Conservation (phyloP, 2,329 filamentous ascomycete genomes). For the Plectosphaerella sp. region DNA sequence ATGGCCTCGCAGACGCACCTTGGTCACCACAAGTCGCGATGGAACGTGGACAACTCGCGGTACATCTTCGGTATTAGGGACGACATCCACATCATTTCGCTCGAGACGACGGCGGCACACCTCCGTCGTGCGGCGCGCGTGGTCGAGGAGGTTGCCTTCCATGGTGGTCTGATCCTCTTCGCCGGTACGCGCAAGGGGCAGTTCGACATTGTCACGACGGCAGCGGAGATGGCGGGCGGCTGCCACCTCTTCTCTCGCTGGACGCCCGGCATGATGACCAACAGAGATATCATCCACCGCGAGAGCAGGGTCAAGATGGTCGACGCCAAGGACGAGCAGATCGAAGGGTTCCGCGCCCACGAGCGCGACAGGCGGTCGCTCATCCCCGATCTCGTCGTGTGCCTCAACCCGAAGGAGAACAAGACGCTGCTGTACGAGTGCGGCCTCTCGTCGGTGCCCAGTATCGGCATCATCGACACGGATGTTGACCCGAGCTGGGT, state of each 20-base stretch:
- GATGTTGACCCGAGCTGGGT: conserved; percentile 90
- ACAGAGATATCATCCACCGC: conserved; percentile 83
- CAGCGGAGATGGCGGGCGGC: conserved; percentile 70
- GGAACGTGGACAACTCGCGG: conserved; percentile 90
- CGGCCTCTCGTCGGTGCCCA: conserved; percentile 80
- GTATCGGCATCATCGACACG: conserved; percentile 92
- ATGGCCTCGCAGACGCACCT: conserved; percentile 85
- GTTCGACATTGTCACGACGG: conserved; percentile 72
- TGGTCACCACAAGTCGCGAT: conserved; percentile 84
- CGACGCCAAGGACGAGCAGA: conserved; percentile 62
- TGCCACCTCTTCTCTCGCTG: conserved; percentile 92
- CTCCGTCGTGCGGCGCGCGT: conserved; percentile 90
- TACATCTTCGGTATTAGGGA: conserved; percentile 92
- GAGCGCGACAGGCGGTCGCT: conserved; percentile 60
- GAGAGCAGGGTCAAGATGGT: conserved; percentile 68
- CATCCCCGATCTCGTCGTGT: conserved; percentile 86
- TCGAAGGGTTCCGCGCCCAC: conserved; percentile 61
- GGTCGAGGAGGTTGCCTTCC: conserved; percentile 78
- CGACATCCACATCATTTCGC: conserved; percentile 86
- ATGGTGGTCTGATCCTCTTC: conserved; percentile 83
- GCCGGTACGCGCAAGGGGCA: conserved; percentile 84
- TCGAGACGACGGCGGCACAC: conserved; percentile 84
- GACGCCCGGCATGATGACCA: conserved; percentile 89
- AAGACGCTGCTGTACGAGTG: conserved; percentile 89
- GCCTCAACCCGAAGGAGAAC: conserved; percentile 90